Evolutionary conservation across 2,329 filamentous ascomycete genomes (phyloP).

Genomic region (Lachnum nothofagi): DNA sequence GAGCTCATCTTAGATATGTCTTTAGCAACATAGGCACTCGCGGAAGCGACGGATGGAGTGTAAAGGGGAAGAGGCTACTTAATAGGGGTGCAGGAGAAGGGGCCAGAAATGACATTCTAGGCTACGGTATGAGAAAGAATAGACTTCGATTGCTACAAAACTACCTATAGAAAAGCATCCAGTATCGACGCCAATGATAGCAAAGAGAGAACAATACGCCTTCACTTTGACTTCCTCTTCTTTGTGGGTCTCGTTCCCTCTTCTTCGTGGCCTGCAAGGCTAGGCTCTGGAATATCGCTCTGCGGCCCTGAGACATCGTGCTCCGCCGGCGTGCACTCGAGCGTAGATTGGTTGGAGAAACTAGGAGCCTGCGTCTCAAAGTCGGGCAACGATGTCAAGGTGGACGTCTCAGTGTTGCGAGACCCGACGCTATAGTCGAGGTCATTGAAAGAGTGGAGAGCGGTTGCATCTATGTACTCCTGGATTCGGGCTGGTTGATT

Average conservation of each 20-base stretch:
- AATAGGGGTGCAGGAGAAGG: too few species aligned
- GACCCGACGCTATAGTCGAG: constrained; percentile 10
- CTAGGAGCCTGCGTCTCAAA: constrained; percentile 1
- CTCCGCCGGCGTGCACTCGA: constrained; percentile 3
- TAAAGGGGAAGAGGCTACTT: not conserved
- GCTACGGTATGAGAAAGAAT: too few species aligned
- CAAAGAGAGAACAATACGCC: too few species aligned
- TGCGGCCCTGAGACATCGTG: too few species aligned
- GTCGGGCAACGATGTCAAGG: not conserved
- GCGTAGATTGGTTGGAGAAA: not conserved
- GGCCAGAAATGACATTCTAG: too few species aligned
- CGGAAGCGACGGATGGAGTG: constrained; percentile 1
- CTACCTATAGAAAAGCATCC: too few species aligned
- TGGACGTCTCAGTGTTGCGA: not conserved
- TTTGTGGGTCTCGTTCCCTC: constrained; percentile 5
- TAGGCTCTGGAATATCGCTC: constrained; percentile 2
- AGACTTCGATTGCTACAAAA: too few species aligned
- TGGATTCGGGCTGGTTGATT: constrained; percentile 5
- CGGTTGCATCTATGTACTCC: constrained; percentile 7
- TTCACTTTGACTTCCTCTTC: constrained; percentile 13
- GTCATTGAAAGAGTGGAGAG: constrained; percentile 2
- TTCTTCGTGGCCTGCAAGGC: constrained; percentile 4
- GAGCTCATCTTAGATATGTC: constrained; percentile 1
- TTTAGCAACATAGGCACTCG: not conserved
- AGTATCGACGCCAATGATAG: too few species aligned